Evolutionary conservation across 805 yeast genomes (phyloP).

Genomic region (Schwanniomyces polymorphus): DNA sequence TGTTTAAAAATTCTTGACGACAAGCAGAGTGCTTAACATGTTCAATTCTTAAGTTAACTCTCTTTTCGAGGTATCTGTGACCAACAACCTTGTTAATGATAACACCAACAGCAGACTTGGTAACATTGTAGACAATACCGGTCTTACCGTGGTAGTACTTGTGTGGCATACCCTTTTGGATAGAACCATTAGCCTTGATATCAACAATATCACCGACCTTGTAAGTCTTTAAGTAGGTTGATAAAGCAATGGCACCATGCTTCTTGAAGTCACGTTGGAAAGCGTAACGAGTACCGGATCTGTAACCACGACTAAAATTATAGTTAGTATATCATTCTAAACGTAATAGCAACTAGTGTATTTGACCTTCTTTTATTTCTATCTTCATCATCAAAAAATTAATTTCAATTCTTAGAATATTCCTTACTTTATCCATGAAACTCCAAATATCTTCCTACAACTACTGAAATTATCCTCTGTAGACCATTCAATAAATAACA

Average conservation of each 20-base stretch:
- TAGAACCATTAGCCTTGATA: slow-evolving; percentile 98
- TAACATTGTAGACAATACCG: slow-evolving; percentile 98
- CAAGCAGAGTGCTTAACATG: slow-evolving; percentile 99
- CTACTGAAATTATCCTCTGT: neutral
- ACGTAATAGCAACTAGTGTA: neutral
- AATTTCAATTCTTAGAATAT: neutral
- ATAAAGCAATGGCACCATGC: slow-evolving; percentile 92
- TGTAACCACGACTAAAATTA: slow-evolving; percentile 80
- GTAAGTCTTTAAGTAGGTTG: slow-evolving; percentile 96
- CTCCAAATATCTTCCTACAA: neutral
- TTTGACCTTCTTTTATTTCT: neutral
- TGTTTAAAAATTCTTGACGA: slow-evolving; percentile 98
- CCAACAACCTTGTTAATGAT: slow-evolving; percentile 98
- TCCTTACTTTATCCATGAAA: neutral
- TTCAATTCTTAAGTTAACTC: slow-evolving; percentile 97
- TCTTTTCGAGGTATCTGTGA: slow-evolving; percentile 98
- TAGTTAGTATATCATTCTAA: slow-evolving; percentile 21
- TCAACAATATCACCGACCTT: slow-evolving; percentile 99
- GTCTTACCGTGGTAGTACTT: slow-evolving; percentile 99
- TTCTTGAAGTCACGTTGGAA: slow-evolving; percentile 99
- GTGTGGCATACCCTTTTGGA: slow-evolving; percentile 99
- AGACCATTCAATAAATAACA: neutral
- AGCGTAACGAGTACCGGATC: slow-evolving; percentile 99
- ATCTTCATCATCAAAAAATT: neutral
- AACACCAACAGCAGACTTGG: slow-evolving; percentile 98